Percentiles rank a stretch among this genome's conserved stretches.
Evolutionary conservation across 371 early-diverging fungal species (phyloP).

Genomic region (Apophysomyces sp.): DNA sequence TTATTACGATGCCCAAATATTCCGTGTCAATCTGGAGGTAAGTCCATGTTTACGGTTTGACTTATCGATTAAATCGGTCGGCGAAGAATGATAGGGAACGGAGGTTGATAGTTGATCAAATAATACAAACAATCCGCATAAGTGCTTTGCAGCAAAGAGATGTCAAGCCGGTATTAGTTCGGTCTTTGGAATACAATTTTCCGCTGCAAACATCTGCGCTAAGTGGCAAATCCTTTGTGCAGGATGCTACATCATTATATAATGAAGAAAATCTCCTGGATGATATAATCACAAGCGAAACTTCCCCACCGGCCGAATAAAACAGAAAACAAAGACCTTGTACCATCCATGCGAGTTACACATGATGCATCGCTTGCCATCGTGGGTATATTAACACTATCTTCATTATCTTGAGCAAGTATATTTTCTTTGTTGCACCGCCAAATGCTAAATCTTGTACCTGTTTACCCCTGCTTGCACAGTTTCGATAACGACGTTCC

Average conservation of each 20-base stretch:
- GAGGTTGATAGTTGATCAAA: constrained; percentile 5
- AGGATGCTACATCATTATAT: neutral
- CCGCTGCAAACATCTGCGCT: neutral
- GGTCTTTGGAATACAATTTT: constrained; percentile 8
- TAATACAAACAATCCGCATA: constrained; percentile 5
- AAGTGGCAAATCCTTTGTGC: neutral
- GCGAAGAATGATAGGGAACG: neutral
- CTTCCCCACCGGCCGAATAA: neutral
- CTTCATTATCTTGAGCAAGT: neutral
- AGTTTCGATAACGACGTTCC: neutral
- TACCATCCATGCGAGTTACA: constrained; percentile 1
- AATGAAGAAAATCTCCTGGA: neutral
- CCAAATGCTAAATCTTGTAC: neutral
- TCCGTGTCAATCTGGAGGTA: constrained; percentile 26
- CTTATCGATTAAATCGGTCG: neutral
- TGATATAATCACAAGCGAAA: neutral
- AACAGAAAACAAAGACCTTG: neutral
- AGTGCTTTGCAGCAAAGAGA: constrained; percentile 11
- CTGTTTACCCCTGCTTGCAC: neutral
- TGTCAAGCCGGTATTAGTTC: constrained; percentile 2
- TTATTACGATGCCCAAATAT: constrained; percentile 14
- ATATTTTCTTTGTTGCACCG: neutral
- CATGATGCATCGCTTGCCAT: neutral
- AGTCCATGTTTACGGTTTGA: neutral
- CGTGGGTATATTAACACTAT: neutral